These are phyloP conservation scores for Arxiozyma heterogenica DNA, from an alignment of 1,139 yeast species.

Conservation along the genomic window DNA sequence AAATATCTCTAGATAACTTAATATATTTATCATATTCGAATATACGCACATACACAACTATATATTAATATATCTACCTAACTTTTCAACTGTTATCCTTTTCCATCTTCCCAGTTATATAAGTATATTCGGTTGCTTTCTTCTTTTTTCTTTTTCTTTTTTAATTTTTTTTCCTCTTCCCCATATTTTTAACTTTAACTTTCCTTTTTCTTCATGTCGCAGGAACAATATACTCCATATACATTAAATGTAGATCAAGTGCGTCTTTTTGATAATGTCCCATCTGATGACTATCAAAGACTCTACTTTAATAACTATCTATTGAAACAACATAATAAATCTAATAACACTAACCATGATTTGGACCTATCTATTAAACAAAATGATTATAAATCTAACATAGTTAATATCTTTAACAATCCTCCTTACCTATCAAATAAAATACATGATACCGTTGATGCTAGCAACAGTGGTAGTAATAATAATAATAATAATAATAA, in stretches of 20 bases:
- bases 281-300: constrained; percentile 30
- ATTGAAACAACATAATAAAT: neutral
- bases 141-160: no score
- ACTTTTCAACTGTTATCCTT: no score
- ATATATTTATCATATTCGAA: no score
- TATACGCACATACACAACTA: no score
- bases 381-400: constrained; percentile 10
- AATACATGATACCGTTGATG: neutral
- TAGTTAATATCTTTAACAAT: constrained; percentile 7
- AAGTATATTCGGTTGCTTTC: no score
- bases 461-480: no score
- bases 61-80: no score
- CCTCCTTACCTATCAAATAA: constrained; percentile 6
- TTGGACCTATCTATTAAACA: constrained; percentile 3
- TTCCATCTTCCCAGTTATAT: no score
- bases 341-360: neutral
- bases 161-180: neutral
- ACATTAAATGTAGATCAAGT: constrained; percentile 12
- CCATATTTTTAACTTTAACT: neutral
- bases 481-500: constrained; percentile 7
- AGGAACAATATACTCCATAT: constrained; percentile 3
- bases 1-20: no score
- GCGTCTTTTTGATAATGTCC: constrained; percentile 14
- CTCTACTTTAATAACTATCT: constrained; percentile 7
- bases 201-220: neutral